Evolutionary conservation across 139 green algal species (phyloP).

Genomic region (Chlorella sp.): DNA sequence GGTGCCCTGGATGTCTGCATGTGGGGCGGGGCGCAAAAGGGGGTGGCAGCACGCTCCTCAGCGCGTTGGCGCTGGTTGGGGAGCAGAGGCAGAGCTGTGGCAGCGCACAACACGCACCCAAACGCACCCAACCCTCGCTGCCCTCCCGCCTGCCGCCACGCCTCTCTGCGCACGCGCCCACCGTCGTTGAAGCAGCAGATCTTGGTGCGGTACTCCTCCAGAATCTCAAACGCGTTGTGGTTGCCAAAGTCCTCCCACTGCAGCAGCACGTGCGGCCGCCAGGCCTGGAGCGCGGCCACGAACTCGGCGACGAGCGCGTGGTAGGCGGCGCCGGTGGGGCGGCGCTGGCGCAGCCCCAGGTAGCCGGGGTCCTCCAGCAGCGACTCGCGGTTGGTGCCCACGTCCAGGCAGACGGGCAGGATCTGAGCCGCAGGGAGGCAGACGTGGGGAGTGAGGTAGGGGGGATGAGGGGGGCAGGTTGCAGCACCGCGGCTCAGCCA

Average conservation of each 20-base stretch:
- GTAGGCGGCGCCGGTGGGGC: slow-evolving; percentile 50
- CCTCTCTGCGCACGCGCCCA: too few relatives aligned
- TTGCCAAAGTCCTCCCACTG: slow-evolving; percentile 94
- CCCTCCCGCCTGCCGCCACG: too few relatives aligned
- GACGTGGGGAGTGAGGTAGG: too few relatives aligned
- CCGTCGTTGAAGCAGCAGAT: slow-evolving; percentile 93
- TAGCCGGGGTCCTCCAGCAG: slow-evolving; percentile 81
- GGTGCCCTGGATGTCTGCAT: slow-evolving; percentile 70
- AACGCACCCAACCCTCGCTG: too few relatives aligned
- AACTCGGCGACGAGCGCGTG: slow-evolving; percentile 68
- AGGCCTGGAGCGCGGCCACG: slow-evolving; percentile 49
- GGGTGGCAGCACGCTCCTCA: too few relatives aligned
- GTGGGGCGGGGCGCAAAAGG: slow-evolving; percentile 39
- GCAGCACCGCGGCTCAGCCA: too few relatives aligned
- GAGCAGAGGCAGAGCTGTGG: too few relatives aligned
- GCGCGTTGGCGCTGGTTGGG: too few relatives aligned
- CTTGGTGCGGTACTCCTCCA: slow-evolving; percentile 57
- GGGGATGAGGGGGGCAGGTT: too few relatives aligned
- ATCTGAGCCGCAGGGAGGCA: too few relatives aligned
- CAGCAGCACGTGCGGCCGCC: slow-evolving; percentile 68
- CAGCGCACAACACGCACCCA: too few relatives aligned
- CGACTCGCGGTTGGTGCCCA: slow-evolving; percentile 85
- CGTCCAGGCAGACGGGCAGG: slow-evolving; percentile 87
- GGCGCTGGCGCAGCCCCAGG: slow-evolving; percentile 49
- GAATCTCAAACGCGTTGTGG: slow-evolving; percentile 78